Evolutionary conservation across 371 early-diverging fungal genomes (phyloP).

Genomic region (Blastocladiella emersonii): DNA sequence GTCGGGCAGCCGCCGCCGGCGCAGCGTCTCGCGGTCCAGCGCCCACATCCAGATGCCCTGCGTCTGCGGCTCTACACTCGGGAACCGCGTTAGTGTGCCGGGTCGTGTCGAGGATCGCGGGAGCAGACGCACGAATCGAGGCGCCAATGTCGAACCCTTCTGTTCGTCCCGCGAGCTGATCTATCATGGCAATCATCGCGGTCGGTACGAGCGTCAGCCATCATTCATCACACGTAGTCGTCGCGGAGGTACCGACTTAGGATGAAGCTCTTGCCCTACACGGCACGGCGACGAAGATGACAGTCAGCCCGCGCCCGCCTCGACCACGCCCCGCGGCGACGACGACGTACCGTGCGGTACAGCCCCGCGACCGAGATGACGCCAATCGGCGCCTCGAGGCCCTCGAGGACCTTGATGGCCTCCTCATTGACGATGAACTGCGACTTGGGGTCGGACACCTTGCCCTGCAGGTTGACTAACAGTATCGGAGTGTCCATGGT

Average conservation of each 20-base stretch:
- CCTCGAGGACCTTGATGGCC: neutral
- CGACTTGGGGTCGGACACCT: neutral
- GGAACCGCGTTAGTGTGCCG: neutral
- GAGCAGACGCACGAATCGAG: neutral
- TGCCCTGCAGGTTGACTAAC: neutral
- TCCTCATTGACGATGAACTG: conserved; percentile 1
- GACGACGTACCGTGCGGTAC: neutral
- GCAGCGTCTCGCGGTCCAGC: neutral
- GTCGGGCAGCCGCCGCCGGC: neutral
- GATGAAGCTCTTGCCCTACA: conserved; percentile 3
- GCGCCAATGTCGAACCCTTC: conserved; percentile 4
- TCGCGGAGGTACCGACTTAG: neutral
- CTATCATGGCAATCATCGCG: neutral
- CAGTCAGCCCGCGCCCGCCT: neutral
- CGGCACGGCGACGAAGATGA: neutral
- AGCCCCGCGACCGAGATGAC: conserved; percentile 4
- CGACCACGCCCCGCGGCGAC: too few species aligned
- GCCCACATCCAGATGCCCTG: conserved; percentile 7
- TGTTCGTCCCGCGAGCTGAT: conserved; percentile 2
- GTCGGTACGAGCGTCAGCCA: neutral
- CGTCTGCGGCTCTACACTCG: neutral
- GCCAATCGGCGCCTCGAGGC: neutral
- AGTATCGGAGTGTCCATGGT: neutral
- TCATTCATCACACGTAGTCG: too few species aligned
- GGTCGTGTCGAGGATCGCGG: neutral